Evolutionary conservation across 2,329 filamentous ascomycete genomes (phyloP).

Genomic region (Atkinsonella hypoxylon): DNA sequence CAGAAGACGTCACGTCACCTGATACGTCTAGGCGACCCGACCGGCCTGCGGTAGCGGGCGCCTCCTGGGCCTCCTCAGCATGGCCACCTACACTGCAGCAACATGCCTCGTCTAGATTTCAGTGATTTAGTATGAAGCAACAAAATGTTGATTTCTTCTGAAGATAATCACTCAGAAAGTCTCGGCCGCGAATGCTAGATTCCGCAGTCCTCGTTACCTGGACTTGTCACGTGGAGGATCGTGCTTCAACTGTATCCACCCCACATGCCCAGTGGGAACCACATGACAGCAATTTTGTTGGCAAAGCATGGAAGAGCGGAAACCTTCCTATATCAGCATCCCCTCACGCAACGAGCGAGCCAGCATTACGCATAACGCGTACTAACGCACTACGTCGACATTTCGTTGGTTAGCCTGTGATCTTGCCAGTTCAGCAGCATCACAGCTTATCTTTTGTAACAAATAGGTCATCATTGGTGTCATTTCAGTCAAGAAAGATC

Average conservation of each 20-base stretch:
- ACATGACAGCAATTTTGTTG: constrained; percentile 3
- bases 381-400: no score
- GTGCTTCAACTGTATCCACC: not conserved
- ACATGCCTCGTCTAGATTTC: not conserved
- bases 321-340: not conserved
- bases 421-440: not conserved
- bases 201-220: not conserved
- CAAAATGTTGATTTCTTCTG: no score
- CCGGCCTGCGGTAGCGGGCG: no score
- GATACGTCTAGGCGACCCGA: no score
- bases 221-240: constrained; percentile 3
- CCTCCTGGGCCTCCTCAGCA: no score
- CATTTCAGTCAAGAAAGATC: not conserved
- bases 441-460: not conserved
- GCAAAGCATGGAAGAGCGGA: not conserved
- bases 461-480: constrained; percentile 4
- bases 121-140: not conserved
- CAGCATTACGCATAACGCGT: not conserved
- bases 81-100: not conserved
- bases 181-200: not conserved
- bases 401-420: not conserved
- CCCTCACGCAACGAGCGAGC: not conserved
- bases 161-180: not conserved
- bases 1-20: not conserved
- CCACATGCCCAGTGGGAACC: constrained; percentile 1